Conservation (phyloP, 768 basidiomycete genomes). For the Rhodosporidiobolus sp. region DNA sequence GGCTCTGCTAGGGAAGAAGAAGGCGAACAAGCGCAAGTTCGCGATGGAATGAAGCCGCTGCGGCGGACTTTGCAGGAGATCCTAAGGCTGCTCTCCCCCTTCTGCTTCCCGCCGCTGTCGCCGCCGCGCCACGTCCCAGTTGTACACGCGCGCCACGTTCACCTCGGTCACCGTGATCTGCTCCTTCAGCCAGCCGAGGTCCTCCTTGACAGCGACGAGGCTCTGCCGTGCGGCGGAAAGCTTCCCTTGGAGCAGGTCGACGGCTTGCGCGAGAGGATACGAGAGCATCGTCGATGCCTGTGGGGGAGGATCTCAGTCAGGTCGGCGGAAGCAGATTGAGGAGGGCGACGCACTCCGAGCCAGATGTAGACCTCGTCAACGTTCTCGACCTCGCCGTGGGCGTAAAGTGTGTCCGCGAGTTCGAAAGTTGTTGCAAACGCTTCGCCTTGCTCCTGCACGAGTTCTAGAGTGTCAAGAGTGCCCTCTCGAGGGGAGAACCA, state of each 20-base stretch:
- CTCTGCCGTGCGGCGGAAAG: conserved; percentile 65
- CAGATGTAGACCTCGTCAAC: conserved; percentile 88
- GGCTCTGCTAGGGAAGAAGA: not conserved
- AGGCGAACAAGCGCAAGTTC: conserved; percentile 12
- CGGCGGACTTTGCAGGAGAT: too few relatives aligned
- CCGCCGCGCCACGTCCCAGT: conserved; percentile 87
- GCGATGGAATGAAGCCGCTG: not conserved
- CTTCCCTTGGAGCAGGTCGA: conserved; percentile 69
- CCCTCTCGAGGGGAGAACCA: not conserved
- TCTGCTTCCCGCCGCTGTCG: conserved; percentile 51
- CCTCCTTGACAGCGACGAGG: conserved; percentile 70
- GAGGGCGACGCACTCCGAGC: conserved; percentile 70
- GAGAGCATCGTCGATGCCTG: conserved; percentile 98
- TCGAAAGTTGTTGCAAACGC: conserved; percentile 83
- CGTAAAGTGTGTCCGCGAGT: conserved; percentile 89
- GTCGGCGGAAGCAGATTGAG: not conserved
- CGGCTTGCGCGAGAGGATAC: conserved; percentile 77
- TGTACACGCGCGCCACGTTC: conserved; percentile 92
- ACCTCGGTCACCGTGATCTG: conserved; percentile 95
- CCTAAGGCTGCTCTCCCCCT: too few relatives aligned
- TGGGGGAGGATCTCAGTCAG: not conserved
- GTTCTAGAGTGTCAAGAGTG: not conserved
- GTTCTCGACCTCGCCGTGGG: conserved; percentile 81
- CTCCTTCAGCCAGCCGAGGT: conserved; percentile 87
- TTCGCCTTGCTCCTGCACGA: conserved; percentile 48